phyloP scores from a whole-genome alignment of 2,329 filamentous ascomycete species.

The Xylariomycetidae sp. region DNA sequence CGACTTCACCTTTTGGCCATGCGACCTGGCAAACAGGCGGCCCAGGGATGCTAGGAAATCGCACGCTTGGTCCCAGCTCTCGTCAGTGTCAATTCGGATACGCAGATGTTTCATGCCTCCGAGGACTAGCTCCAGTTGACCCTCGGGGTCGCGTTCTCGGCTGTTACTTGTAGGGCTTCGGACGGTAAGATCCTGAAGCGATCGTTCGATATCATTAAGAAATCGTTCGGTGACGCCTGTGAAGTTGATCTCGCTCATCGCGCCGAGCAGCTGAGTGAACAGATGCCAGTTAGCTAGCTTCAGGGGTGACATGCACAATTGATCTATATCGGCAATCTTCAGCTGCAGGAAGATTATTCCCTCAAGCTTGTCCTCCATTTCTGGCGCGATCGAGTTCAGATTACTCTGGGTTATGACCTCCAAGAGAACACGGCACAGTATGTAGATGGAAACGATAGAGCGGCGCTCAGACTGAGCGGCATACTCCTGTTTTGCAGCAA shows the following conservation, averaged over 20 bases:
- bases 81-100: constrained; percentile 67
- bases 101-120: constrained; percentile 88
- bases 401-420: constrained; percentile 92
- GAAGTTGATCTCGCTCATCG: constrained; percentile 94
- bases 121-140: constrained; percentile 80
- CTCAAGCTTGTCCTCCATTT: constrained; percentile 92
- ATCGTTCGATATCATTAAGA: constrained; percentile 71
- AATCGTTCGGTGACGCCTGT: constrained; percentile 78
- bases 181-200: constrained; percentile 68
- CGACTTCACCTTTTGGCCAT: constrained; percentile 86
- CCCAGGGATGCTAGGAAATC: constrained; percentile 81
- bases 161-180: constrained; percentile 60
- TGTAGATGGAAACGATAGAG: constrained; percentile 92
- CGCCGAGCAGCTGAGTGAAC: constrained; percentile 87
- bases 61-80: constrained; percentile 80
- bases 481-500: constrained; percentile 60
- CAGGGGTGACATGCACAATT: constrained; percentile 70
- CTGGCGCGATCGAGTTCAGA: constrained; percentile 73
- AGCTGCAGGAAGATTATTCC: constrained; percentile 96
- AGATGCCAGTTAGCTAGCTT: constrained; percentile 94
- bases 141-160: constrained; percentile 68
- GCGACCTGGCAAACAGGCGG: constrained; percentile 75
- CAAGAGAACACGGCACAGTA: constrained; percentile 87
- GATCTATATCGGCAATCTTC: constrained; percentile 80
- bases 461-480: constrained; percentile 79